Conservation (phyloP, 2,329 filamentous ascomycete genomes). For the Hypocrella siamensis region DNA sequence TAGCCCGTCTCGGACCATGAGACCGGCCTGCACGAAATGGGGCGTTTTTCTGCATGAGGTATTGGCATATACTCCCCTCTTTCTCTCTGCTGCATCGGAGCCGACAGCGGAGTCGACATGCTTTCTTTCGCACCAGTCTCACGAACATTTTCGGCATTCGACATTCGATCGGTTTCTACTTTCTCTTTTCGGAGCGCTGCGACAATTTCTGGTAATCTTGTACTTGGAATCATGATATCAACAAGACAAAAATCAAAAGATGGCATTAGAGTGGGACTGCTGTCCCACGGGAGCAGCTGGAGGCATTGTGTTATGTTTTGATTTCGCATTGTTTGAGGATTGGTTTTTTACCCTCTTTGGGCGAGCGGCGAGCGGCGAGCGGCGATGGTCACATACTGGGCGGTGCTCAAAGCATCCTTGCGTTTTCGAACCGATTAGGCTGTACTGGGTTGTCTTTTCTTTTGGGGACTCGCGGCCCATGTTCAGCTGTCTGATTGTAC, state of each 20-base stretch:
- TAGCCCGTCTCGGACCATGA: constrained; percentile 17
- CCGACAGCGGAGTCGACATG: constrained; percentile 7
- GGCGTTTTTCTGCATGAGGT: constrained; percentile 16
- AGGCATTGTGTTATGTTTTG: too few relatives aligned
- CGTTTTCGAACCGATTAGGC: too few relatives aligned
- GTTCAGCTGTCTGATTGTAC: background rate
- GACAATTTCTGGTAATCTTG: too few relatives aligned
- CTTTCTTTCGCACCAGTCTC: background rate
- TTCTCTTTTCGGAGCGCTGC: constrained; percentile 9
- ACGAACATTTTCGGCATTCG: constrained; percentile 6
- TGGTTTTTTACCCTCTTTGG: too few relatives aligned
- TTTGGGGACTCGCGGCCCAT: background rate
- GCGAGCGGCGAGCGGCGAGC: too few relatives aligned
- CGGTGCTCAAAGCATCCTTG: too few relatives aligned
- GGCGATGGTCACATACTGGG: too few relatives aligned
- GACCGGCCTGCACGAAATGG: constrained; percentile 27
- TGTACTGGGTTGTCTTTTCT: constrained; percentile 7
- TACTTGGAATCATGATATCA: constrained; percentile 20
- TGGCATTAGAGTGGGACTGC: too few relatives aligned
- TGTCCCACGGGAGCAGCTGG: too few relatives aligned
- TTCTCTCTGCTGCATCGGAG: constrained; percentile 5
- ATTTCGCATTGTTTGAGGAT: constrained; percentile 9
- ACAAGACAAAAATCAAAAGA: constrained; percentile 25
- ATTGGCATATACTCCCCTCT: too few relatives aligned
- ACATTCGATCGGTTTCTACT: constrained; percentile 5